Evolutionary conservation across 192 early-diverging fungal genomes (phyloP).

Genomic region (Backusella westeae): DNA sequence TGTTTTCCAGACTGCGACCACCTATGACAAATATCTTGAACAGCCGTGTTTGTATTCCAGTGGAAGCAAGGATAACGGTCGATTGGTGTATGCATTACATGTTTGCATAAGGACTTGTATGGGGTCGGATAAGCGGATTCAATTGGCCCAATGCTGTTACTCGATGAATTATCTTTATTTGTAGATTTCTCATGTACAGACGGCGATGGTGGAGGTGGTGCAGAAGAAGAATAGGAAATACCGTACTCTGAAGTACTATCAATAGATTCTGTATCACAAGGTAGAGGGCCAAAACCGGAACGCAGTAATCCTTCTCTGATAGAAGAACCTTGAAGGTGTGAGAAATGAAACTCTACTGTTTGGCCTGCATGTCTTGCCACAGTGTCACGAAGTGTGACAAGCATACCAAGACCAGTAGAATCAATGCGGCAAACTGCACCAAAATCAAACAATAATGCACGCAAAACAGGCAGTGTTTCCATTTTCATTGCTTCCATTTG

Average conservation of each 20-base stretch:
- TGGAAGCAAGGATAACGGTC: conserved; percentile 37
- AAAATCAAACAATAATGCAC: conserved; percentile 83
- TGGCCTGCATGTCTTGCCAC: conserved; percentile 23
- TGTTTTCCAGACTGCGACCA: not conserved
- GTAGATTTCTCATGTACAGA: conserved; percentile 6
- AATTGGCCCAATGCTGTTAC: not conserved
- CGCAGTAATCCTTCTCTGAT: conserved; percentile 11
- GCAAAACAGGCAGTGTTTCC: conserved; percentile 44
- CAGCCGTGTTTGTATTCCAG: conserved; percentile 32
- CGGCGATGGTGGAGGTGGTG: not conserved
- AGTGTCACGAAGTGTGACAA: conserved; percentile 54
- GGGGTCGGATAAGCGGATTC: not conserved
- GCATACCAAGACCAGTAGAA: conserved; percentile 73
- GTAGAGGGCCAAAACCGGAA: conserved; percentile 22
- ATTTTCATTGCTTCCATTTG: not conserved
- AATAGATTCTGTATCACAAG: not conserved
- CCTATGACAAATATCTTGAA: conserved; percentile 7
- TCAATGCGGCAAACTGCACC: conserved; percentile 74
- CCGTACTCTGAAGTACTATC: not conserved
- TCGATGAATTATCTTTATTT: not conserved
- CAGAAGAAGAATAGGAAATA: not conserved
- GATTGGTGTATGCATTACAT: conserved; percentile 3
- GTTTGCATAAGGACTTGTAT: not conserved
- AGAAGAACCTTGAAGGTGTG: conserved; percentile 1
- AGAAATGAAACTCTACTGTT: conserved; percentile 32